Percentiles rank a stretch among this genome's conserved stretches.
Evolutionary conservation across 148 eudicot species (phyloP).

Genomic region (Camellia lanceoleosa): DNA sequence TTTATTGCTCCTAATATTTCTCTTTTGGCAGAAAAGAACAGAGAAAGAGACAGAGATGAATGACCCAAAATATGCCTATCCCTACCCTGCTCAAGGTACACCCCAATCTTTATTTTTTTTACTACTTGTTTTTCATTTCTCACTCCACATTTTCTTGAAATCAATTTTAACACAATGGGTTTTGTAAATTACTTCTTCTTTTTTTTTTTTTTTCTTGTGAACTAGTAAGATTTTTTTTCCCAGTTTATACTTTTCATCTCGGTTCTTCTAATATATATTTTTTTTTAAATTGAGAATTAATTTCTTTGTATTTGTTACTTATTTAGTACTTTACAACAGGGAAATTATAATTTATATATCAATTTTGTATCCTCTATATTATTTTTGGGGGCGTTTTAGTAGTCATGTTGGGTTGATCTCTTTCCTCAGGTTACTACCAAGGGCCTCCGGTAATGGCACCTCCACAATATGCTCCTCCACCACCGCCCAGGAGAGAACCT

Average conservation of each 20-base stretch:
- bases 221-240: background rate
- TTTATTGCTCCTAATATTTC: background rate
- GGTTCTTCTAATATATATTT: background rate
- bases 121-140: too few relatives aligned
- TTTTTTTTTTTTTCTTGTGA: background rate
- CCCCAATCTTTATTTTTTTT: background rate
- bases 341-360: too few relatives aligned
- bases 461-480: constrained; percentile 53
- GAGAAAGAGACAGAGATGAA: background rate
- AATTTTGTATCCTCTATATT: background rate
- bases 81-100: background rate
- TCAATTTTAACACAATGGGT: too few relatives aligned
- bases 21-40: background rate
- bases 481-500: constrained; percentile 49
- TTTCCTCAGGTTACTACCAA: constrained; percentile 49
- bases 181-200: too few relatives aligned
- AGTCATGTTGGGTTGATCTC: background rate
- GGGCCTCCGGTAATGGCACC: constrained; percentile 88
- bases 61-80: constrained; percentile 20
- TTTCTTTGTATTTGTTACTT: background rate
- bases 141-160: too few relatives aligned
- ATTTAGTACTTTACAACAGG: background rate
- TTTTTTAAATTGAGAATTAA: too few relatives aligned
- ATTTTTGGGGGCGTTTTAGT: background rate
- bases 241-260: background rate